Conservation (phyloP, 129 eudicot species). For the Artemisia tridentata region DNA sequence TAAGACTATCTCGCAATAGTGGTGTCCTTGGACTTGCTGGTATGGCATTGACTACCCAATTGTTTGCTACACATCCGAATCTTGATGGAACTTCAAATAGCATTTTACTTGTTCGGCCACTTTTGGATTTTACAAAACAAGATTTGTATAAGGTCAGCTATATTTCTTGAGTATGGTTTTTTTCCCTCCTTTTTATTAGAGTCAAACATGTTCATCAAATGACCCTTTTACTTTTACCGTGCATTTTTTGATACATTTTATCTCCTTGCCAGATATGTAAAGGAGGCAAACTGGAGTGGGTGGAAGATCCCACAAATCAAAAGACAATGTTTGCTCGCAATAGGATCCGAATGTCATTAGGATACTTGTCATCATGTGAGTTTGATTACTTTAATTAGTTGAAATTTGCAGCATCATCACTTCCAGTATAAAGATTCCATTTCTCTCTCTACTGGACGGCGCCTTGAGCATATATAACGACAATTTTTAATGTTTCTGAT, state of each 20-base stretch:
- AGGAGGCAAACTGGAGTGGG: conserved; percentile 71
- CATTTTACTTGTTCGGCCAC: conserved; percentile 76
- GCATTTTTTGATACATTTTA: too few species aligned
- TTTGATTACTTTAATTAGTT: conserved; percentile 13
- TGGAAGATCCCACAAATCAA: conserved; percentile 94
- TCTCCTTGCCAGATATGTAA: conserved; percentile 55
- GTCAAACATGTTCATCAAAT: conserved; percentile 7
- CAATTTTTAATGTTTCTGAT: not conserved
- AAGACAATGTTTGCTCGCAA: conserved; percentile 72
- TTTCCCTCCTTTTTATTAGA: not conserved
- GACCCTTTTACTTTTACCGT: not conserved
- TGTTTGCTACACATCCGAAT: conserved; percentile 45
- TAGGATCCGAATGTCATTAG: conserved; percentile 69
- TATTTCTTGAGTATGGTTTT: not conserved
- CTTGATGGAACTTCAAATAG: conserved; percentile 41
- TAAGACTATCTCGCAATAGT: conserved; percentile 87
- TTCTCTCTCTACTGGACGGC: not conserved
- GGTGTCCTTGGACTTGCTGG: conserved; percentile 99
- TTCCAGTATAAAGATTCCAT: not conserved
- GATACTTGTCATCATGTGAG: conserved; percentile 53
- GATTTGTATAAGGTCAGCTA: conserved; percentile 71
- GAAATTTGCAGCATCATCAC: too few species aligned
- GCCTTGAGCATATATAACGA: conserved; percentile 1
- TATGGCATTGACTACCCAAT: conserved; percentile 74
- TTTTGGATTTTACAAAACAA: conserved; percentile 76